These are phyloP conservation scores for Amaranthus palmeri DNA, from an alignment of 148 eudicot genomes.

Conservation along the genomic window DNA sequence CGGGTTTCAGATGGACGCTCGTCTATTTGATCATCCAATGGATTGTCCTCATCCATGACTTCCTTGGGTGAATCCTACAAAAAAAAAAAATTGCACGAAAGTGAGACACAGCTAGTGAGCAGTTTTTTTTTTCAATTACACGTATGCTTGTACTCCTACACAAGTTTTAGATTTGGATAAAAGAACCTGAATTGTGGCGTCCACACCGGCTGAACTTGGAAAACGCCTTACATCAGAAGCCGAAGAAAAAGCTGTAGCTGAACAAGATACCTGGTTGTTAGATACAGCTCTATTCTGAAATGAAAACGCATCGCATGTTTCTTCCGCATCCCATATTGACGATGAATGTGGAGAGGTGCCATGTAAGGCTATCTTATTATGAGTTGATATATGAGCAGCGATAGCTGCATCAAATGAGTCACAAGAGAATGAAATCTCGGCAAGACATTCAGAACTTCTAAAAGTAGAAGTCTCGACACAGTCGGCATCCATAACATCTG, in stretches of 20 bases:
- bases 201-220: constrained; percentile 27
- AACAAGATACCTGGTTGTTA: constrained; percentile 21
- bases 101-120: neutral
- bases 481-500: constrained; percentile 31
- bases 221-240: constrained; percentile 21
- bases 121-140: neutral
- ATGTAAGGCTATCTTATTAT: constrained; percentile 39
- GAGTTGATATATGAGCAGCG: constrained; percentile 81
- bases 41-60: constrained; percentile 31
- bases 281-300: constrained; percentile 44
- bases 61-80: constrained; percentile 44
- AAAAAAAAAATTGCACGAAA: constrained; percentile 1
- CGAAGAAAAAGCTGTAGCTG: constrained; percentile 25
- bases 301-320: constrained; percentile 92
- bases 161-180: neutral
- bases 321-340: constrained; percentile 97
- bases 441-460: constrained; percentile 36
- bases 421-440: constrained; percentile 58
- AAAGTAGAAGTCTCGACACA: constrained; percentile 32
- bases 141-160: neutral
- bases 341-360: constrained; percentile 18
- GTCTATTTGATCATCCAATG: constrained; percentile 45
- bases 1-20: constrained; percentile 39
- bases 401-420: constrained; percentile 98
- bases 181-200: constrained; percentile 44